Evolutionary conservation across 768 basidiomycete species (phyloP).

Genomic region (Boletus eberwhitei): DNA sequence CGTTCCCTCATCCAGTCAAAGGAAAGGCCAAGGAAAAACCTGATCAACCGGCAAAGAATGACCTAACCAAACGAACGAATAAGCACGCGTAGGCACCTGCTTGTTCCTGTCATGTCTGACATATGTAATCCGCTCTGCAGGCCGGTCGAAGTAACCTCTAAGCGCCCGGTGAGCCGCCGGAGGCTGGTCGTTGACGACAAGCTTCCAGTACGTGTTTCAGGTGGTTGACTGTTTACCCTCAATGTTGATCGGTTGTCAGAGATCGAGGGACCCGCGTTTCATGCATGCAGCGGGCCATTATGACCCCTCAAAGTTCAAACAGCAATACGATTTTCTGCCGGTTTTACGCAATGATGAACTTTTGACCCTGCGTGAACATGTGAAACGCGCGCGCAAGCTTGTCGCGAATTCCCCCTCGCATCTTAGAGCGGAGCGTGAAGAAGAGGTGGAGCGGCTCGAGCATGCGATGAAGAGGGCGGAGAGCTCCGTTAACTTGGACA

Average conservation of each 20-base stretch:
- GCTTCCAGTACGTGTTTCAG: conserved; percentile 48
- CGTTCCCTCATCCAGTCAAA: conserved; percentile 9
- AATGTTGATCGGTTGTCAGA: conserved; percentile 38
- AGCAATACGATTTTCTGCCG: conserved; percentile 73
- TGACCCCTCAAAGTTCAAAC: conserved; percentile 58
- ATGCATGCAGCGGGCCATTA: conserved; percentile 67
- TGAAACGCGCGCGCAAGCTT: conserved; percentile 66
- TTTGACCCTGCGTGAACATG: conserved; percentile 54
- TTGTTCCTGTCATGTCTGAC: neutral
- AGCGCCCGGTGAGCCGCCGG: conserved; percentile 74
- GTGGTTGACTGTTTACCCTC: neutral
- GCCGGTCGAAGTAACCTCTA: conserved; percentile 79
- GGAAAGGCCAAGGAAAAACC: conserved; percentile 35
- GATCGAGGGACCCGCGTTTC: conserved; percentile 86
- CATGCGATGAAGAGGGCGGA: conserved; percentile 71
- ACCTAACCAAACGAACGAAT: conserved; percentile 57
- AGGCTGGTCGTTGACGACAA: conserved; percentile 67
- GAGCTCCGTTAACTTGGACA: conserved; percentile 71
- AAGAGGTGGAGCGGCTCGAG: conserved; percentile 70
- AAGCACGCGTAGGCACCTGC: conserved; percentile 79
- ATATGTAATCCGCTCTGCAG: conserved; percentile 36
- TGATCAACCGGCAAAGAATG: conserved; percentile 43
- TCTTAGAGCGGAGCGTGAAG: conserved; percentile 55
- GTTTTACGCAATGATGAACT: conserved; percentile 66
- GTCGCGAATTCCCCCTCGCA: conserved; percentile 59